phyloP scores from a whole-genome alignment of 306 rosid species.

The Fragaria nilgerrensis region DNA sequence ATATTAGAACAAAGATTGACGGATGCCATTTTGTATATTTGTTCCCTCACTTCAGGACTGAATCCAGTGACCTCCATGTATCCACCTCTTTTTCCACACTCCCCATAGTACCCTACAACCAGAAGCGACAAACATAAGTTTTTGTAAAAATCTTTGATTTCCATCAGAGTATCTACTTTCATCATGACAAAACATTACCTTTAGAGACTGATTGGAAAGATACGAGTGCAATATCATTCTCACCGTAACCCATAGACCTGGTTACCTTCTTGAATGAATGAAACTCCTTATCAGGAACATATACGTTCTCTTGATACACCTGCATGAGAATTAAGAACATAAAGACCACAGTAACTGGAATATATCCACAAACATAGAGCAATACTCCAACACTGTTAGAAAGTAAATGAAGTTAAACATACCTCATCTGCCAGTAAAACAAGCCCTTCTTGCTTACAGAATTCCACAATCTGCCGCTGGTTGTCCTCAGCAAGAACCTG shows the following conservation, averaged over 20 bases:
- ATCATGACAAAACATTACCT: slow-evolving; percentile 43
- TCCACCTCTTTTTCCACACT: slow-evolving; percentile 95
- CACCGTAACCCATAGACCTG: slow-evolving; percentile 81
- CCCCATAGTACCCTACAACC: slow-evolving; percentile 73
- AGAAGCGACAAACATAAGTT: slow-evolving; percentile 15
- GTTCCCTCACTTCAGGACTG: slow-evolving; percentile 73
- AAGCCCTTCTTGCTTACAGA: slow-evolving; percentile 84
- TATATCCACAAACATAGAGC: neutral
- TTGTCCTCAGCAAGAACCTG: slow-evolving; percentile 75
- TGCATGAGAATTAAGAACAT: slow-evolving; percentile 22
- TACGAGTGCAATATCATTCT: slow-evolving; percentile 60
- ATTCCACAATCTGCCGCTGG: slow-evolving; percentile 70
- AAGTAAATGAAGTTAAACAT: neutral
- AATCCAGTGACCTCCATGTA: slow-evolving; percentile 94
- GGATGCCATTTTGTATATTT: slow-evolving; percentile 80
- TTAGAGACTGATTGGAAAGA: slow-evolving; percentile 92
- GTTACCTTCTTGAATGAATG: slow-evolving; percentile 86
- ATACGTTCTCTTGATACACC: slow-evolving; percentile 88
- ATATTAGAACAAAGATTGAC: slow-evolving; percentile 92
- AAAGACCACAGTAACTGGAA: neutral
- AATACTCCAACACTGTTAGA: neutral
- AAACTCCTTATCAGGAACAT: slow-evolving; percentile 76
- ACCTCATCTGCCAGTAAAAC: slow-evolving; percentile 99
- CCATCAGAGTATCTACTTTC: neutral
- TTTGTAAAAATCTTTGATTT: neutral